Percentiles rank a stretch among this genome's conserved stretches.
These are phyloP conservation scores for Zygotorulaspora sp. DNA, from an alignment of 805 yeast genomes.

Conservation along the genomic window DNA sequence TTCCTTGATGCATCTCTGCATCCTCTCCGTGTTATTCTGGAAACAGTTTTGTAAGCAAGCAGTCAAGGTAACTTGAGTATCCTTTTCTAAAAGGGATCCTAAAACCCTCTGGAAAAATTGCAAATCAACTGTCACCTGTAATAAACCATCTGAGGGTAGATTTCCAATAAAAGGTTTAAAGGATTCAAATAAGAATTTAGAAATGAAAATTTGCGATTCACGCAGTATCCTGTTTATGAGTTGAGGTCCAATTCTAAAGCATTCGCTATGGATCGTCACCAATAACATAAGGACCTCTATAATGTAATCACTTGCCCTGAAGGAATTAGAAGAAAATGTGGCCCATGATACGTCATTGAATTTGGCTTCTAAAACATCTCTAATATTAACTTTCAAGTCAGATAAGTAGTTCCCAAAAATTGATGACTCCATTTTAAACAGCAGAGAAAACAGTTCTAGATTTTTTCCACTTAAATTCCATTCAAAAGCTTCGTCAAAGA, in stretches of 20 bases:
- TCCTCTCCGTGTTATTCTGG: conserved; percentile 26
- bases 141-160: conserved; percentile 44
- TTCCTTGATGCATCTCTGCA: conserved; percentile 27
- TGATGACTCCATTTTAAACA: conserved; percentile 48
- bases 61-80: conserved; percentile 29
- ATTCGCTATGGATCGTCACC: conserved; percentile 50
- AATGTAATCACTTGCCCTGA: conserved; percentile 44
- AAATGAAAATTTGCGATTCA: conserved; percentile 40
- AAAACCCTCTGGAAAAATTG: conserved; percentile 44
- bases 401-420: conserved; percentile 52
- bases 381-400: conserved; percentile 42
- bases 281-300: conserved; percentile 47
- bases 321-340: conserved; percentile 31
- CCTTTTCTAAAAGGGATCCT: conserved; percentile 29
- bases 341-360: conserved; percentile 43
- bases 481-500: conserved; percentile 49
- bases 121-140: conserved; percentile 51
- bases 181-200: conserved; percentile 37
- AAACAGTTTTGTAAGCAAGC: conserved; percentile 34
- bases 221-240: conserved; percentile 43
- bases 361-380: conserved; percentile 41
- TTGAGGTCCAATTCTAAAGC: conserved; percentile 45
- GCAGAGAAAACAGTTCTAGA: conserved; percentile 41
- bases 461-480: conserved; percentile 41
- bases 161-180: conserved; percentile 42